phyloP scores from a whole-genome alignment of 2,329 filamentous ascomycete species.

The Colletotrichum godetiae region DNA sequence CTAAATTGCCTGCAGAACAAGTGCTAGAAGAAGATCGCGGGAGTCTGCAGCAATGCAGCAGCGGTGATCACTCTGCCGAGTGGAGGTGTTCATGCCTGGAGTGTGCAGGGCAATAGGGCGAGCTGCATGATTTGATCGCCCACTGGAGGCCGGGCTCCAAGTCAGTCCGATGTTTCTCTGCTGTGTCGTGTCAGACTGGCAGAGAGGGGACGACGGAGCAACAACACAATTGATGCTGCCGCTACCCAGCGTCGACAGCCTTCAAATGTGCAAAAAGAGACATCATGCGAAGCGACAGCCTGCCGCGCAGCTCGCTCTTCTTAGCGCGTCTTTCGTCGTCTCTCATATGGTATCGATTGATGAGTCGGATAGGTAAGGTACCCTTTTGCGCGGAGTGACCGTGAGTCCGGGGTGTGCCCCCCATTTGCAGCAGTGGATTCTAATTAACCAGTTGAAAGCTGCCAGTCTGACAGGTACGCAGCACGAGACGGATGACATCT shows the following conservation, averaged over 20 bases:
- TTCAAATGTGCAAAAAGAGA: neutral
- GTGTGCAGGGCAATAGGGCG: slow-evolving; percentile 25
- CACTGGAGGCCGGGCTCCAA: neutral
- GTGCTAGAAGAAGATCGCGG: neutral
- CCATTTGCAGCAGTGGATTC: slow-evolving; percentile 10
- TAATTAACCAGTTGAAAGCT: neutral
- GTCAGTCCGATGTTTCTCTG: neutral
- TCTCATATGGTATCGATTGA: slow-evolving; percentile 2
- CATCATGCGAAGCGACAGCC: neutral
- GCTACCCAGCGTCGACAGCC: neutral
- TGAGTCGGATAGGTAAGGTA: slow-evolving; percentile 30
- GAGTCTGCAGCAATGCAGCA: neutral
- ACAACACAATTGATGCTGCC: neutral
- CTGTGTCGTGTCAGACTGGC: neutral
- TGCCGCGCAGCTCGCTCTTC: neutral
- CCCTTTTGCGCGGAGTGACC: neutral
- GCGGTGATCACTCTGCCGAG: neutral
- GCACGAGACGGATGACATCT: neutral
- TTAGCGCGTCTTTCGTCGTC: neutral
- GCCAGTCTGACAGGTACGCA: slow-evolving; percentile 9
- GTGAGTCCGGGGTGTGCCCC: neutral
- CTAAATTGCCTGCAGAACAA: slow-evolving; percentile 19
- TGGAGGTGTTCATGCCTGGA: slow-evolving; percentile 22
- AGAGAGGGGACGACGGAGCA: neutral
- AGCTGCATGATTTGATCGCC: slow-evolving; percentile 24